Evolutionary conservation across 768 basidiomycete species (phyloP).

Genomic region (Panaeolus cyanescens): DNA sequence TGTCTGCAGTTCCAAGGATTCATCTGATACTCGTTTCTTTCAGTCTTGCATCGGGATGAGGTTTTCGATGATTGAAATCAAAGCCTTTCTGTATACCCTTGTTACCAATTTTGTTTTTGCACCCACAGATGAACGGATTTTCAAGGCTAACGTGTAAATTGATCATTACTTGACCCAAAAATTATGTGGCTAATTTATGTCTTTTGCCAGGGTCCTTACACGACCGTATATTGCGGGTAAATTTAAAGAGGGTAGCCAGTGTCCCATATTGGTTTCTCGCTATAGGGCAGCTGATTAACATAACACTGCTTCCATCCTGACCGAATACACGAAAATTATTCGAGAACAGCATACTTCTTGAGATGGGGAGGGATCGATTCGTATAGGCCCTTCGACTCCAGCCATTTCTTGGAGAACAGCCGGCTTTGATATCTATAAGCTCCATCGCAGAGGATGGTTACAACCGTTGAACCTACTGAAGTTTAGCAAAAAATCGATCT

Average conservation of each 20-base stretch:
- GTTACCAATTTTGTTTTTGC: constrained; percentile 66
- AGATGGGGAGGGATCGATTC: constrained; percentile 80
- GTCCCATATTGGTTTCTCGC: constrained; percentile 55
- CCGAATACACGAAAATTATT: constrained; percentile 37
- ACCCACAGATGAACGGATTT: constrained; percentile 53
- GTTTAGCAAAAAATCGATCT: not conserved
- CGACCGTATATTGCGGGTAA: constrained; percentile 61
- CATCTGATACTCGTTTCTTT: constrained; percentile 4
- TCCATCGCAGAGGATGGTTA: constrained; percentile 91
- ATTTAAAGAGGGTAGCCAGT: constrained; percentile 60
- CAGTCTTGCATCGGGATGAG: constrained; percentile 84
- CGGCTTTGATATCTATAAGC: constrained; percentile 97
- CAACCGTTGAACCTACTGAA: constrained; percentile 73
- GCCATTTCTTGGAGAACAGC: constrained; percentile 92
- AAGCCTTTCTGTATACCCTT: constrained; percentile 71
- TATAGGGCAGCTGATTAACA: constrained; percentile 13
- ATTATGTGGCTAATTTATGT: not conserved
- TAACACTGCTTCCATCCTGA: not conserved
- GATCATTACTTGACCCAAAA: not conserved
- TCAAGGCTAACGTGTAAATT: constrained; percentile 65
- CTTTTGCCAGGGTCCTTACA: constrained; percentile 53
- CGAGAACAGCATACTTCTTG: constrained; percentile 88
- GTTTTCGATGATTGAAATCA: constrained; percentile 85
- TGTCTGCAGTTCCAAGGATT: constrained; percentile 4
- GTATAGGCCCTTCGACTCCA: constrained; percentile 76